A percentile compares a stretch with the other conserved stretches of the same genome.
Evolutionary conservation across 176 grass and related monocot genomes (phyloP).

Genomic region (Lolium perenne): DNA sequence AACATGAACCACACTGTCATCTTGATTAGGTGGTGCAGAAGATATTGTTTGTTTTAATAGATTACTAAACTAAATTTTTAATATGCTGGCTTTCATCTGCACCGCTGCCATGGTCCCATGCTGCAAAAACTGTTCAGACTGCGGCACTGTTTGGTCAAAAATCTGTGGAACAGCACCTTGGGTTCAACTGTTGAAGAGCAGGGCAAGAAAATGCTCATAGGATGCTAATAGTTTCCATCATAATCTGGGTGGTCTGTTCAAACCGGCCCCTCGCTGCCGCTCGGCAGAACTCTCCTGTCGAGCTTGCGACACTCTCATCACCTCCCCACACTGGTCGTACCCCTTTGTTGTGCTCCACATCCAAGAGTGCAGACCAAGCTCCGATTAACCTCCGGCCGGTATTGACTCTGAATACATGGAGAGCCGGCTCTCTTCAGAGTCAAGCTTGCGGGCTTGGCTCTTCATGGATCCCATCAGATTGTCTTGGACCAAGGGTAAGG

Average conservation of each 20-base stretch:
- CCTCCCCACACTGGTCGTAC: background rate
- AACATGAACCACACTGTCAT: background rate
- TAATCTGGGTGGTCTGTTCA: background rate
- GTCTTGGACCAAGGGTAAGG: background rate
- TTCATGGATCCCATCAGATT: background rate
- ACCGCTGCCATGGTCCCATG: background rate
- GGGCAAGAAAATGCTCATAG: background rate
- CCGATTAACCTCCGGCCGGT: background rate
- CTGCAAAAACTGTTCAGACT: background rate
- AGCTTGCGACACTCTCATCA: background rate
- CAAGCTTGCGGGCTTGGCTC: background rate
- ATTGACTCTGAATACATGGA: background rate
- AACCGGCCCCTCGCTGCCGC: background rate
- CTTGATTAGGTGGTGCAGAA: background rate
- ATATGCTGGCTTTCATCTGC: conserved; percentile 2
- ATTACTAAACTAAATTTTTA: conserved; percentile 6
- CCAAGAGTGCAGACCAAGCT: background rate
- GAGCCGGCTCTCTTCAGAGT: background rate
- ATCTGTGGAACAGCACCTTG: background rate
- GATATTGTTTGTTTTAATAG: background rate
- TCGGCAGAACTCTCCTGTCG: background rate
- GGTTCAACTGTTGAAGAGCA: background rate
- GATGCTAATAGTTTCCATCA: background rate
- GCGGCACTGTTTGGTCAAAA: conserved; percentile 11
- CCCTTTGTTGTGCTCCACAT: background rate